phyloP scores from a whole-genome alignment of 495 filamentous ascomycete species.

The Neurospora sp. region DNA sequence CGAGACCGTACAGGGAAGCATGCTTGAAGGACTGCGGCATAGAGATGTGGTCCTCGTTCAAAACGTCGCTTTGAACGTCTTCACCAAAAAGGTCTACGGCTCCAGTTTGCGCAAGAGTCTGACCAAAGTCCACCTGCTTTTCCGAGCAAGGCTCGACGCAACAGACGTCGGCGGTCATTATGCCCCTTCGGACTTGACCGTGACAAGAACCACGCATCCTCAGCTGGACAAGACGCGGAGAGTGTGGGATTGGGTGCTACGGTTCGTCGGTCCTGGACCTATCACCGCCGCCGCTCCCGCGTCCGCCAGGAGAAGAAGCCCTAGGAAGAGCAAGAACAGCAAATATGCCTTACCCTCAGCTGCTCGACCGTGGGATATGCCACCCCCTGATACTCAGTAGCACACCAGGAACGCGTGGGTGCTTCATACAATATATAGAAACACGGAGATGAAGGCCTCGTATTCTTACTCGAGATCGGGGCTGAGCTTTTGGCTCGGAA shows the following conservation, averaged over 20 bases:
- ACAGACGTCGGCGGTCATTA: constrained; percentile 35
- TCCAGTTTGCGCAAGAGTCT: constrained; percentile 59
- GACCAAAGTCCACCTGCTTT: constrained; percentile 62
- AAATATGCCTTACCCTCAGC: neutral
- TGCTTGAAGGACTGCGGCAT: constrained; percentile 46
- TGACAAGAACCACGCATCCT: constrained; percentile 26
- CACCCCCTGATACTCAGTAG: constrained; percentile 13
- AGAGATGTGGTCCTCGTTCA: constrained; percentile 67
- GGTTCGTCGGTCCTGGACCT: constrained; percentile 47
- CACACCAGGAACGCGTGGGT: neutral
- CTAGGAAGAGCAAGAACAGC: neutral
- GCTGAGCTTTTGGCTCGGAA: neutral
- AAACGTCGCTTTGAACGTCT: constrained; percentile 67
- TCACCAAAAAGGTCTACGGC: constrained; percentile 65
- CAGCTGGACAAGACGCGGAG: constrained; percentile 52
- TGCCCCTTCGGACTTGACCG: constrained; percentile 24
- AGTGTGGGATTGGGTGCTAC: constrained; percentile 65
- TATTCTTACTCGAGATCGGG: neutral
- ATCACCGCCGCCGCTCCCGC: neutral
- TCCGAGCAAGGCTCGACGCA: constrained; percentile 34
- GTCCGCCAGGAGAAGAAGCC: neutral
- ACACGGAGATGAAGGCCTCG: neutral
- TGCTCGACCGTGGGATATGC: neutral
- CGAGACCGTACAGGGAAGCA: constrained; percentile 18
- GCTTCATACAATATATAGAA: neutral